Base-by-base conservation (phyloP, 805 yeast genomes). In the Candida adriatica region DNA sequence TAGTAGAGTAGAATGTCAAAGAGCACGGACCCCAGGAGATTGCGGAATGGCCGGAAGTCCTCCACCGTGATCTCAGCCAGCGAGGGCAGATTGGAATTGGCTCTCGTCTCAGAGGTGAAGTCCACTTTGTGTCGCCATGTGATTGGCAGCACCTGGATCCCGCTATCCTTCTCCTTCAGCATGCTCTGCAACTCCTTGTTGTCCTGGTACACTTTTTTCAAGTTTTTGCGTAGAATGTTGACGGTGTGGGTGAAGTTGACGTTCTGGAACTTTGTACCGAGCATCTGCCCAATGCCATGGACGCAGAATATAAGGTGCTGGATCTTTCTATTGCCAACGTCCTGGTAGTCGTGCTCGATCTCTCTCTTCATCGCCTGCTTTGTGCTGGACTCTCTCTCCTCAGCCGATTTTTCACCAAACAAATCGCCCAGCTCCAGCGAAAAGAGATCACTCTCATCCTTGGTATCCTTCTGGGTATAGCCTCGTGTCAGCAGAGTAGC, bases 221-320 rank as follows among this genome's bases (percentile, higher is more conserved):
- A 62, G 28, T 76, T 69, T 23, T 68, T 65, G 37, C 56, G 43
- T 40, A 88, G 55, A 19, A 70, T 65, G 46, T 81, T 83, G 20
- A 86, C 73, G 22, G 87, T 87, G 51, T 87, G 95, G 7, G 86
- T 77, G 60, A 90, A 92, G 55, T 85, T 85, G 16, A 90, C 79
- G 31, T 80, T 76, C 45, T 87, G 88, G 49, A 80, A 76, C 47
- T 73, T 73, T 27, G 75, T 65, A 2, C 95, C 94, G 31, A 92
- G 61, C 13, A 78, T 73, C 56, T 90, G 98, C 2, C 97, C 98
- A 38, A 90, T 84, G 0, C 98, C 98, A 59, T 90, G 98, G 18
- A 90, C 73, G 50, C 96, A 86, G n/a, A 90, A 62, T 2, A 88
- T 73, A 40, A 90, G 59, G 48, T 78, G 85, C 21, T 77, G 74